phyloP scores from a whole-genome alignment of 2,329 filamentous ascomycete genomes.

The Ophiocordyceps unilateralis region DNA sequence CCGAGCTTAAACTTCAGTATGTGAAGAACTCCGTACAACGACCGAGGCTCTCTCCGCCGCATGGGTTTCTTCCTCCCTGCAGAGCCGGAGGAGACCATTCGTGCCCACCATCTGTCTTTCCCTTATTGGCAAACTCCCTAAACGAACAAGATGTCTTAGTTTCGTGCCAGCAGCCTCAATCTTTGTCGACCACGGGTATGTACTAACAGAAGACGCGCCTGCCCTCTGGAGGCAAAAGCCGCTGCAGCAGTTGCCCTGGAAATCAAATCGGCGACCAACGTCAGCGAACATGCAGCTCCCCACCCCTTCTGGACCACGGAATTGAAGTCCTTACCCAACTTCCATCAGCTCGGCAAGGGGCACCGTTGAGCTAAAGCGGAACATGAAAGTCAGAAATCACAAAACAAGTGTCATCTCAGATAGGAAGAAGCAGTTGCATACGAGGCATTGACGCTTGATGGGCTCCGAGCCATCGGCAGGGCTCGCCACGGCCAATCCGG shows the following conservation, averaged over 20 bases:
- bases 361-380: neutral
- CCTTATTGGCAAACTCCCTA: neutral
- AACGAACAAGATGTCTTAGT: neutral
- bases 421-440: neutral
- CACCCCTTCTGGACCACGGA: neutral
- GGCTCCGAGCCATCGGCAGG: neutral
- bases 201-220: neutral
- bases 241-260: neutral
- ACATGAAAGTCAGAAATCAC: neutral
- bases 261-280: neutral
- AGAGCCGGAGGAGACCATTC: too few species aligned
- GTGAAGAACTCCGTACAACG: neutral
- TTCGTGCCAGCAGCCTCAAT: too few species aligned
- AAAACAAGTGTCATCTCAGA: too few species aligned
- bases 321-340: neutral
- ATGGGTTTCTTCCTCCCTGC: neutral
- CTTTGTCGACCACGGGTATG: too few species aligned
- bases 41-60: neutral
- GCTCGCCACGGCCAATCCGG: neutral
- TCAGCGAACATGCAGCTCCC: too few species aligned
- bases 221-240: neutral
- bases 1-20: neutral
- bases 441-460: neutral
- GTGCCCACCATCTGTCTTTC: too few species aligned
- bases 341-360: neutral